Percentiles rank a stretch among this genome's conserved stretches.
Evolutionary conservation across 768 basidiomycete species (phyloP).

Genomic region (Serpula lacrymans): DNA sequence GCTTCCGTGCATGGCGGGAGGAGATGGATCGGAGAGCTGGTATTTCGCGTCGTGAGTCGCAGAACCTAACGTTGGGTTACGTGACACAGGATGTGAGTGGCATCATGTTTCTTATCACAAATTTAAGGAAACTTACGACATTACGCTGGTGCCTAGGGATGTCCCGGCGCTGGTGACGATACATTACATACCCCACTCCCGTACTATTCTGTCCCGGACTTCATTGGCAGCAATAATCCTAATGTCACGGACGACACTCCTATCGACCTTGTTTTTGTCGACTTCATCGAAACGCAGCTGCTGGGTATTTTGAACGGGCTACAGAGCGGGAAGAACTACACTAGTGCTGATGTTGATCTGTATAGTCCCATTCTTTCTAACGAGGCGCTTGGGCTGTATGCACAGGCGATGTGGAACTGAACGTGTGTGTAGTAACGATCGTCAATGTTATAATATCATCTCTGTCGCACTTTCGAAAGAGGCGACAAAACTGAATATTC

Average conservation of each 20-base stretch:
- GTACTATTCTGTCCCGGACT: constrained; percentile 51
- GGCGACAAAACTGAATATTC: too few relatives aligned
- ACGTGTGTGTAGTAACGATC: too few relatives aligned
- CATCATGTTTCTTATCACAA: background rate
- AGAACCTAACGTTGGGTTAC: constrained; percentile 66
- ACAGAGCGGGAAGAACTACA: constrained; percentile 49
- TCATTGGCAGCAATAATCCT: constrained; percentile 55
- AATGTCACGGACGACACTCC: constrained; percentile 43
- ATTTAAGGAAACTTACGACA: background rate
- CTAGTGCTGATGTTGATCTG: constrained; percentile 43
- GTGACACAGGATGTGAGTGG: constrained; percentile 63
- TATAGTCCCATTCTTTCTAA: constrained; percentile 49
- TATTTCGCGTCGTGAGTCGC: constrained; percentile 33
- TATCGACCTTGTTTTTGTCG: constrained; percentile 74
- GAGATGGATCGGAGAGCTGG: constrained; percentile 46
- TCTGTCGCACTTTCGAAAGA: too few relatives aligned
- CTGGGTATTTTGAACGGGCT: constrained; percentile 53
- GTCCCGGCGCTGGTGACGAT: constrained; percentile 77
- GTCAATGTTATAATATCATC: too few relatives aligned
- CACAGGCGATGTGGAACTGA: constrained; percentile 31
- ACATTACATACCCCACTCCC: constrained; percentile 59
- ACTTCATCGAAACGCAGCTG: constrained; percentile 58
- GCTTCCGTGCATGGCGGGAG: constrained; percentile 55
- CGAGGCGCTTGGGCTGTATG: constrained; percentile 37
- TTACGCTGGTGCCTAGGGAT: constrained; percentile 39